Evolutionary conservation across 2,329 filamentous ascomycete genomes (phyloP), one percentile per base, ranked within the genome.

Genomic region (Chalaropsis thielavioides): DNA sequence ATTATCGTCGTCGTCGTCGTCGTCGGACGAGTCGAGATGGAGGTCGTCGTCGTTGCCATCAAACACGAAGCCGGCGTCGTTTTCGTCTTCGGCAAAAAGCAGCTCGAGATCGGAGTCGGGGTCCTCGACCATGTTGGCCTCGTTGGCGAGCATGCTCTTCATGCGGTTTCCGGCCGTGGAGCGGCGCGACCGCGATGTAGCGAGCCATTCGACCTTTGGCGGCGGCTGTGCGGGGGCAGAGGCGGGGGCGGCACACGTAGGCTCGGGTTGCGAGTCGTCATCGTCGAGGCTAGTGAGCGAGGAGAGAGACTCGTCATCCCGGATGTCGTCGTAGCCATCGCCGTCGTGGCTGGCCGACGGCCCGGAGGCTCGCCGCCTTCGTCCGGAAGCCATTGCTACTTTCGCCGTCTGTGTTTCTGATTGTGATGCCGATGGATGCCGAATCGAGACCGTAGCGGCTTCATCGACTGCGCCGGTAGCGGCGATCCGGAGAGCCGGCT

Each of bases 81-180:
- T 79, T 65, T 83, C 89, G 67, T 87, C 84, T 72, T 89, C 86
- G 68, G 85, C 84, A 70, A 90, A 90, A n/a, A 90, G 79, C 1
- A 89, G 78, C 69, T 88, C 85, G n/a, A 90, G 80, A 62, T 86
- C 83, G 35, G 81, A 81, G 68, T 84, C 85, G 59, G 85, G 85
- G 68, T 86, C 85, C 27, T 49, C 62, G 3, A 27, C 49, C 10
- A 27, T 27, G n/a, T 15, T 54, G 31, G 62, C 24, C 72, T 90
- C 88, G 69, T 86, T 86, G 64, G 88, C 84, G 58, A 94, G 78
- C 72, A 95, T 83, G 61, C 84, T 83, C 70, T 88, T 86, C 81
- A 95, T 88, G 69, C 90, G 85, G 73, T 90, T 92, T 66, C 91
- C 91, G 22, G 91, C 91, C 0, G 89, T 95, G 13, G 86, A 85